A percentile compares a stretch with the other conserved stretches of the same genome.
Conservation (phyloP, 2,329 filamentous ascomycete genomes). For the Rutstroemia sp. region DNA sequence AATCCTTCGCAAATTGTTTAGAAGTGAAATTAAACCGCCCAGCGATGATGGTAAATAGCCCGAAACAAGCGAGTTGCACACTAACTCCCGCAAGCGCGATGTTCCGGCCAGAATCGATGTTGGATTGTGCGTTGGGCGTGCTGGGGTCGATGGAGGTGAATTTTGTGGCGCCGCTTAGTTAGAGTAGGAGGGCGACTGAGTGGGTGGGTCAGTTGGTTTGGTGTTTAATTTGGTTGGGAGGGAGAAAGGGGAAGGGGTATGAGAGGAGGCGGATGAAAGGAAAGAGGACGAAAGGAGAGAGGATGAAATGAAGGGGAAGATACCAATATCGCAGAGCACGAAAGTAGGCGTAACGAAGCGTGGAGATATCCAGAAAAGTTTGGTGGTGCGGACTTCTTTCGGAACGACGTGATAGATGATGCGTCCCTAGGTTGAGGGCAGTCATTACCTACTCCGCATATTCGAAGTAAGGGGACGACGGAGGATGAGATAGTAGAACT, state of each 20-base stretch:
- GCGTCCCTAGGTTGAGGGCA: not conserved
- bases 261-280: no score
- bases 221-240: not conserved
- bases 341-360: conserved; percentile 25
- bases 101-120: conserved; percentile 31
- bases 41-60: conserved; percentile 39
- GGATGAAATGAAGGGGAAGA: conserved; percentile 2
- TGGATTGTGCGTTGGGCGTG: conserved; percentile 26
- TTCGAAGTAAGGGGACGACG: no score
- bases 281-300: not conserved
- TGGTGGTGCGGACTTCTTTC: conserved; percentile 11
- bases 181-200: conserved; percentile 21
- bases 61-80: conserved; percentile 39
- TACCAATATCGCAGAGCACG: conserved; percentile 21
- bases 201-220: not conserved
- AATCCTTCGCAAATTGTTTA: conserved; percentile 29
- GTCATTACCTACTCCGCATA: no score
- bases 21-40: conserved; percentile 41
- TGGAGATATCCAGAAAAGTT: conserved; percentile 23
- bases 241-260: no score
- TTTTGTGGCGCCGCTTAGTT: conserved; percentile 28
- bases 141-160: conserved; percentile 32
- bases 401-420: conserved; percentile 20
- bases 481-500: not conserved
- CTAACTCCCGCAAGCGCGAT: conserved; percentile 35